Conservation (phyloP, 805 yeast genomes). For the Starmera caribaea region DNA sequence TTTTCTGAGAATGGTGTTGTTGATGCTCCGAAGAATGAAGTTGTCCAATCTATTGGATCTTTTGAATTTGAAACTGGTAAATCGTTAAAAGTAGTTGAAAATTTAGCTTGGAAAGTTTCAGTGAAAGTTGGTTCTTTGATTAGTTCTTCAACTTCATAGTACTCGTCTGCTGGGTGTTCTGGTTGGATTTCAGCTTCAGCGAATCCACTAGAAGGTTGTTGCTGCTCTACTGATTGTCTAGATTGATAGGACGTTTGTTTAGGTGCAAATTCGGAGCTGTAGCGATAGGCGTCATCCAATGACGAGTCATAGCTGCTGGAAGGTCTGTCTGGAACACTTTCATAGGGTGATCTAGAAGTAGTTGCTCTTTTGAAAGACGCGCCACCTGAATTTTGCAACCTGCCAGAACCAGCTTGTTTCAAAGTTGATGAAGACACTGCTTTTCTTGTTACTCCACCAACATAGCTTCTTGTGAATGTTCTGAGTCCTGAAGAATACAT, state of each 20-base stretch:
- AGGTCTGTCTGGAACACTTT: not conserved
- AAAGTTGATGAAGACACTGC: too few species aligned
- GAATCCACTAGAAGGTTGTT: too few species aligned
- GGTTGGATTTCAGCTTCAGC: too few species aligned
- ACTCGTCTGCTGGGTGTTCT: too few species aligned
- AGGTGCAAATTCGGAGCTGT: not conserved
- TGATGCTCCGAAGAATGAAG: slow-evolving; percentile 82
- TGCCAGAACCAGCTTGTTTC: too few species aligned
- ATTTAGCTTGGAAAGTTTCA: slow-evolving; percentile 9
- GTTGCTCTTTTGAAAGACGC: not conserved
- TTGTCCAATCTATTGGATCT: slow-evolving; percentile 58
- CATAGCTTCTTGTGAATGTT: too few species aligned
- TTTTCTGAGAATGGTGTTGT: slow-evolving; percentile 60
- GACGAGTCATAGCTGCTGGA: not conserved
- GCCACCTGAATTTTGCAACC: too few species aligned
- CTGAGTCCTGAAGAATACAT: too few species aligned
- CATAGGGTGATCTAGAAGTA: not conserved
- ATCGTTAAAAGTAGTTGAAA: slow-evolving; percentile 13
- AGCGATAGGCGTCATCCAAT: not conserved
- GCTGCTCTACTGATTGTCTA: too few species aligned
- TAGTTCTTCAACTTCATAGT: not conserved
- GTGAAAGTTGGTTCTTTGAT: not conserved
- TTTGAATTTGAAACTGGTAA: slow-evolving; percentile 5
- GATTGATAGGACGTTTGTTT: not conserved
- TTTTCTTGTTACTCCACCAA: too few species aligned